Evolutionary conservation across 2,329 filamentous ascomycete species (phyloP).

Genomic region (Cladobotryum mycophilum): DNA sequence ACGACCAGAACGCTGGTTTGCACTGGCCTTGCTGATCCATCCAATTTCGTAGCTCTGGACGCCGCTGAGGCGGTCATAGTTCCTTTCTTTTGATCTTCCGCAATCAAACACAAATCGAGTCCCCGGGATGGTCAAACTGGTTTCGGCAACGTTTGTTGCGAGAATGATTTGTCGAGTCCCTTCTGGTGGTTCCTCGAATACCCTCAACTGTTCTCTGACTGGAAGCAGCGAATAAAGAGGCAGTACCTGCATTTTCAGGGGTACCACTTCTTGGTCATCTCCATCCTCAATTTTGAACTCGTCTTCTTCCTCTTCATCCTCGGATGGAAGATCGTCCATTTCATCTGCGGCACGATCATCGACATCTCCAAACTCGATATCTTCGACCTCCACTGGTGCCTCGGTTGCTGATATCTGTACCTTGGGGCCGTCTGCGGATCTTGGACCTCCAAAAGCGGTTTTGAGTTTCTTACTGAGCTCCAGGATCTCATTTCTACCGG

Average conservation of each 20-base stretch:
- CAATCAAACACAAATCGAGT: constrained; percentile 95
- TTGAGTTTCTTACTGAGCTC: constrained; percentile 75
- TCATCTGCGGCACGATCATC: constrained; percentile 58
- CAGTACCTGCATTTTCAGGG: constrained; percentile 76
- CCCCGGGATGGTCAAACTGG: constrained; percentile 91
- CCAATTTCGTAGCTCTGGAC: constrained; percentile 93
- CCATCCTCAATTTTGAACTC: constrained; percentile 67
- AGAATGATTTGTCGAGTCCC: constrained; percentile 80
- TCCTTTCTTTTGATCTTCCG: constrained; percentile 85
- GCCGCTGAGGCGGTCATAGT: constrained; percentile 79
- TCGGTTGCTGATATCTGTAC: constrained; percentile 73
- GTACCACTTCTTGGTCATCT: constrained; percentile 52
- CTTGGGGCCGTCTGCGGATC: constrained; percentile 53
- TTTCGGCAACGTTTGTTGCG: constrained; percentile 95
- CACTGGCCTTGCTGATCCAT: constrained; percentile 97
- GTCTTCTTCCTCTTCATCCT: constrained; percentile 51
- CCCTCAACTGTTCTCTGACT: constrained; percentile 81
- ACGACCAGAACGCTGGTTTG: constrained; percentile 84
- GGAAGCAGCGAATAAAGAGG: constrained; percentile 90
- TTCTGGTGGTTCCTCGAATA: constrained; percentile 81
- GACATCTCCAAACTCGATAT: constrained; percentile 71
- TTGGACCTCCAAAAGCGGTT: constrained; percentile 55
- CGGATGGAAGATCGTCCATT: constrained; percentile 53
- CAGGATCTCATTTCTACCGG: constrained; percentile 85
- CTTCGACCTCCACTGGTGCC: constrained; percentile 74